phyloP scores from a whole-genome alignment of 2,329 filamentous ascomycete species.

The Epicoccum sorghinum region DNA sequence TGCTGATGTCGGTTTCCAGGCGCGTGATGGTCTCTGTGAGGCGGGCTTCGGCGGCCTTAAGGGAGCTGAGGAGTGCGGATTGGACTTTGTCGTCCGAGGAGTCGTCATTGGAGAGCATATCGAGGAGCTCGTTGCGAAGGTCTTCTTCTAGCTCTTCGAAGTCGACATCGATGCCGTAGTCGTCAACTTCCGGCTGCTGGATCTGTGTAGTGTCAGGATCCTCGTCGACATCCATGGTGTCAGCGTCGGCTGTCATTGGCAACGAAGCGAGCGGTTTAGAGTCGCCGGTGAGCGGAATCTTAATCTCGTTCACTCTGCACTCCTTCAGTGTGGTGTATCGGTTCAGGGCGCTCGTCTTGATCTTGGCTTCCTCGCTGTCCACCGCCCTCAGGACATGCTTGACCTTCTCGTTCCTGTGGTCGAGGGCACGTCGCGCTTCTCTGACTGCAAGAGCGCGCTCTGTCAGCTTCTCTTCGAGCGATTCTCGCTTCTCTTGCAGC shows the following conservation, averaged over 20 bases:
- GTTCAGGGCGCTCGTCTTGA: constrained; percentile 82
- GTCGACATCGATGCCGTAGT: constrained; percentile 90
- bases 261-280: constrained; percentile 78
- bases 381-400: constrained; percentile 78
- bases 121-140: constrained; percentile 59
- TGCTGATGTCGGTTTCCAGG: constrained; percentile 81
- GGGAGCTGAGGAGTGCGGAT: constrained; percentile 23
- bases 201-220: constrained; percentile 57
- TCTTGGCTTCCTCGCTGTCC: constrained; percentile 77
- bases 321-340: constrained; percentile 85
- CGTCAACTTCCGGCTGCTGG: constrained; percentile 69
- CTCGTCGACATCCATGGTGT: constrained; percentile 92
- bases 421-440: constrained; percentile 79
- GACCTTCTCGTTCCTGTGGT: constrained; percentile 83
- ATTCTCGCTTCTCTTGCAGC: constrained; percentile 73
- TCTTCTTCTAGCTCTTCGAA: constrained; percentile 84
- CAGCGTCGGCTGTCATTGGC: constrained; percentile 85
- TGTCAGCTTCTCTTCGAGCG: constrained; percentile 70
- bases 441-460: constrained; percentile 76
- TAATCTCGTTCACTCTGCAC: constrained; percentile 92
- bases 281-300: constrained; percentile 75
- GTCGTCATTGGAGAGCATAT: constrained; percentile 59
- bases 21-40: constrained; percentile 78
- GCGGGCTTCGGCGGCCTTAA: constrained; percentile 66
- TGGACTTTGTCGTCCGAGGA: constrained; percentile 59